Evolutionary conservation across 441 rosid genomes (phyloP).

Genomic region (Eutrema salsugineum): DNA sequence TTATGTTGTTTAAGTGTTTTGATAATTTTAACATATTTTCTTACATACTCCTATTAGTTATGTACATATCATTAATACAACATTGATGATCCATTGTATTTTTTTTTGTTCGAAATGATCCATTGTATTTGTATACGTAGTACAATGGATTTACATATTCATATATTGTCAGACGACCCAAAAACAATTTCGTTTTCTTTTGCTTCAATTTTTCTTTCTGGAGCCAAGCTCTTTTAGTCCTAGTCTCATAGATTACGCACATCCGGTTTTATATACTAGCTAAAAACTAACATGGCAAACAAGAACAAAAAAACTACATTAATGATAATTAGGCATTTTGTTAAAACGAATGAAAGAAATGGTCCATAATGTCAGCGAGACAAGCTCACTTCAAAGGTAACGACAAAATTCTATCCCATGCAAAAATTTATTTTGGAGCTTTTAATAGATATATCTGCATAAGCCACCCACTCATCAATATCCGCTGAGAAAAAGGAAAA

Average conservation of each 20-base stretch:
- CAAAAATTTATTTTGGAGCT: background rate
- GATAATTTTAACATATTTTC: background rate
- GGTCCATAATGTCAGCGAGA: constrained; percentile 22
- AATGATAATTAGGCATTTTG: constrained; percentile 16
- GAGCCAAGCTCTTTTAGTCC: background rate
- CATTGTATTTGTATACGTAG: no score
- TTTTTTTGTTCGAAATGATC: no score
- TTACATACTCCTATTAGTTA: no score
- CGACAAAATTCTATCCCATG: constrained; percentile 27
- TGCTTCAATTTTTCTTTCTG: background rate
- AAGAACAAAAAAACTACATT: constrained; percentile 14
- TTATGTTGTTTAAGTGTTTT: background rate
- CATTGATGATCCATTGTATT: background rate
- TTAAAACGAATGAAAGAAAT: constrained; percentile 10
- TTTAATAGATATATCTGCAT: constrained; percentile 14
- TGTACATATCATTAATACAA: no score
- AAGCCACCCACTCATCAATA: constrained; percentile 9
- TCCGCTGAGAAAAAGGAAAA: background rate
- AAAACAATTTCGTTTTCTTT: background rate
- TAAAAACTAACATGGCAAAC: background rate
- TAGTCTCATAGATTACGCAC: background rate
- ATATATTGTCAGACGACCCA: background rate
- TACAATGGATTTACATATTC: background rate
- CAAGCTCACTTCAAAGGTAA: constrained; percentile 24
- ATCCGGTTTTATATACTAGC: background rate